Evolutionary conservation across 2,329 filamentous ascomycete genomes (phyloP), one percentile per base, ranked within the genome.

Genomic region (Aspergillus sp.): DNA sequence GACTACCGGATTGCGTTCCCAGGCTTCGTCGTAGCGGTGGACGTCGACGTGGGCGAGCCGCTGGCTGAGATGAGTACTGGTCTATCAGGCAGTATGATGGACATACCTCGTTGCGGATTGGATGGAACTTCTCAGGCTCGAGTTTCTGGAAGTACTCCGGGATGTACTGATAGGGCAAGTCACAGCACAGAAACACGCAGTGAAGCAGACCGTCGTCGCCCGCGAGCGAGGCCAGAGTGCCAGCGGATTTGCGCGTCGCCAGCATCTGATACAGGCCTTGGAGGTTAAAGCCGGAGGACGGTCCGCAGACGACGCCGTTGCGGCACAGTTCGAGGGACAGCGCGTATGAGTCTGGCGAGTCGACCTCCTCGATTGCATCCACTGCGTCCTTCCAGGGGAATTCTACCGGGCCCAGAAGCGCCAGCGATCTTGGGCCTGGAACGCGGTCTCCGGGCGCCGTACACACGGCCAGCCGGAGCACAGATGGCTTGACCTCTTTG

Each of bases 111-210:
- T 71, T 70, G 11, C 55, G 51, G 20, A 75, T 72, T 0, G 63
- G 50, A 2, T 63, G 67, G 45, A 76, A 76, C 29, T 68, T 52
- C 2, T 58, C 55, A 1, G 58, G 42, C 2, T 60, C 65, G 8
- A 78, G 55, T 42, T 74, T 75, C 15, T 69, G 61, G 42, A 76
- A 78, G 44, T 78, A 78, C 41, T 72, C 71, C 15, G 66, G 59
- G 27, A 78, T 66, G 37, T 78, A 78, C 46, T 78, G 74, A 41
- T 79, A 78, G 0, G 75, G 75, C 15, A 79, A 41, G 35, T 80
- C 75, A 36, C 74, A 78, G 53, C 74, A 79, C 3, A 78, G 50
- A 48, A 79, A 79, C 0, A 74, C 72, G 28, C 69, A 74, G 38
- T 69, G 61, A 2, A 71, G 58, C 30, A 63, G 54, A 1, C 69